These are phyloP conservation scores for Coffea eugenioides DNA, from an alignment of 257 asterid genomes.

Conservation along the genomic window DNA sequence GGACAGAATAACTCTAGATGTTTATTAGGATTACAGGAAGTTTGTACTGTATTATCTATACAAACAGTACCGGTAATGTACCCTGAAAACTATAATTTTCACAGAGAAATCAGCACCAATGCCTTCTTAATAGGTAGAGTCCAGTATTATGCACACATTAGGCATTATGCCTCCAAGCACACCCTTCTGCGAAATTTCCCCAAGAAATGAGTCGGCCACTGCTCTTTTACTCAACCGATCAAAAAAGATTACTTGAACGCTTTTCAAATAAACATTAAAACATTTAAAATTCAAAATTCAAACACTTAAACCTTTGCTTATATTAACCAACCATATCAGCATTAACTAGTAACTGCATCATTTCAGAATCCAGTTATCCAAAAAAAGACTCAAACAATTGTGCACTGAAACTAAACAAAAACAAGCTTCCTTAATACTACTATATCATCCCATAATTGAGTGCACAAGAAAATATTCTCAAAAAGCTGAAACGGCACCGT, in stretches of 20 bases:
- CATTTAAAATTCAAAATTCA: not conserved
- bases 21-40: too few relatives aligned
- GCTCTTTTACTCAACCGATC: not conserved
- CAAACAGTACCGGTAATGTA: too few relatives aligned
- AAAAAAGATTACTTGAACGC: not conserved
- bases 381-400: not conserved
- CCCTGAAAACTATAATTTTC: too few relatives aligned
- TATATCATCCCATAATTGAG: not conserved
- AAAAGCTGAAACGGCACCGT: not conserved
- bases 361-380: not conserved
- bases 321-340: not conserved
- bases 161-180: too few relatives aligned
- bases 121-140: not conserved
- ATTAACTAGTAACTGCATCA: not conserved
- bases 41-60: too few relatives aligned
- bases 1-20: too few relatives aligned
- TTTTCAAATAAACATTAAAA: not conserved
- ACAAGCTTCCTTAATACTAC: not conserved
- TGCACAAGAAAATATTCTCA: not conserved
- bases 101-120: not conserved
- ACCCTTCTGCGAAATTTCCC: not conserved
- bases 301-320: not conserved
- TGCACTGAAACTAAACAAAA: conserved; percentile 2
- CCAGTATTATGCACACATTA: too few relatives aligned
- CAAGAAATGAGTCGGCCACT: not conserved